Conservation (phyloP, 2,329 filamentous ascomycete genomes). For the Stagonosporopsis chrysanthemi region DNA sequence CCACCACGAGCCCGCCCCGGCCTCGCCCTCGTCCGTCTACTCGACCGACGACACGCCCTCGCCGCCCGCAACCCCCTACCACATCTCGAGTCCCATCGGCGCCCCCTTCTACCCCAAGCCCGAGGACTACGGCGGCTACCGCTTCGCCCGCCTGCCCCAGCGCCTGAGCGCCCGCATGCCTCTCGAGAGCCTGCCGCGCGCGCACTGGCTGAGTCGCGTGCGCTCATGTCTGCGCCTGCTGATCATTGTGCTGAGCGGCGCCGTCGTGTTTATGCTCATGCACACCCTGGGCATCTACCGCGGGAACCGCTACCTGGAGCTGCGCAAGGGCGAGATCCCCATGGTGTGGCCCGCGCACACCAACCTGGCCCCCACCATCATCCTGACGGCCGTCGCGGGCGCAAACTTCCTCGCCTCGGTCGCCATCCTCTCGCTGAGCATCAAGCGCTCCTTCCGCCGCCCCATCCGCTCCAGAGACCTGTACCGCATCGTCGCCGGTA, state of each 20-base stretch:
- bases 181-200: constrained; percentile 38
- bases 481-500: constrained; percentile 45
- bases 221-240: constrained; percentile 48
- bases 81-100: constrained; percentile 27
- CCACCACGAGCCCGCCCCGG: neutral
- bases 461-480: constrained; percentile 46
- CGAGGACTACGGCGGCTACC: constrained; percentile 30
- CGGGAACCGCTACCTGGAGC: constrained; percentile 46
- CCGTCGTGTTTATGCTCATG: constrained; percentile 45
- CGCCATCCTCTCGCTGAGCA: constrained; percentile 42
- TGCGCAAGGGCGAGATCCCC: constrained; percentile 47
- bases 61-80: constrained; percentile 25
- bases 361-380: constrained; percentile 46
- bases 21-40: constrained; percentile 5
- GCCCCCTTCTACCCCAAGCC: constrained; percentile 27
- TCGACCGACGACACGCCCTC: constrained; percentile 4
- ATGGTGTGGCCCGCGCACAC: constrained; percentile 50
- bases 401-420: constrained; percentile 46
- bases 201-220: constrained; percentile 47
- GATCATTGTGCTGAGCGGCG: constrained; percentile 48
- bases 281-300: constrained; percentile 48
- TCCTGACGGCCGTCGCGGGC: constrained; percentile 44
- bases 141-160: constrained; percentile 22
- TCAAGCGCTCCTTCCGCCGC: constrained; percentile 44
- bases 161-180: constrained; percentile 39